Evolutionary conservation across 2,329 filamentous ascomycete species (phyloP).

Genomic region (Ascochyta viciae-villosae): DNA sequence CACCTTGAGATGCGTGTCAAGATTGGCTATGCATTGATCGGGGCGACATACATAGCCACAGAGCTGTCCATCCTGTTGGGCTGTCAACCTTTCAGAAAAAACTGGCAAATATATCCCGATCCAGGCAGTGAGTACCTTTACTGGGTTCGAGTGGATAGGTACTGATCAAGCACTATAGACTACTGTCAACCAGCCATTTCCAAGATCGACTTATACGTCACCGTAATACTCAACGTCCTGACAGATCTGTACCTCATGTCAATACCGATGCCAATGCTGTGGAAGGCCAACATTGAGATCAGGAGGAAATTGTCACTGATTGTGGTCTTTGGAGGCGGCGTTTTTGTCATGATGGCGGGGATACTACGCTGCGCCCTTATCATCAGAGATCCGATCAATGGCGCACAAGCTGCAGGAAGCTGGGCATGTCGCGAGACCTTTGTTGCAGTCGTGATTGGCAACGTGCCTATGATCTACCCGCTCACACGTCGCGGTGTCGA

Average conservation of each 20-base stretch:
- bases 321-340: constrained; percentile 62
- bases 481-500: constrained; percentile 20
- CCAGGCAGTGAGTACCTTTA: constrained; percentile 58
- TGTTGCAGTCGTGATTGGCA: constrained; percentile 53
- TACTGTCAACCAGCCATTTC: constrained; percentile 20
- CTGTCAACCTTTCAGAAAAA: constrained; percentile 61
- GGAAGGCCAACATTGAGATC: constrained; percentile 56
- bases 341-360: constrained; percentile 63
- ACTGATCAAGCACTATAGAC: constrained; percentile 14
- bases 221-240: constrained; percentile 57
- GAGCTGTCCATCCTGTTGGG: constrained; percentile 60
- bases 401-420: constrained; percentile 49
- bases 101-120: constrained; percentile 67
- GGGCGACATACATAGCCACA: constrained; percentile 58
- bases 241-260: constrained; percentile 68
- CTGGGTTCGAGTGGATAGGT: too few relatives aligned
- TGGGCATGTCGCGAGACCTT: constrained; percentile 57
- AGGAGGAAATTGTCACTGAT: constrained; percentile 61
- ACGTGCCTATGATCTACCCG: constrained; percentile 53
- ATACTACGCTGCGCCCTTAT: constrained; percentile 54
- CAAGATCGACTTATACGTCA: constrained; percentile 18
- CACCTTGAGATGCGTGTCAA: constrained; percentile 43
- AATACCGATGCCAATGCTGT: constrained; percentile 65
- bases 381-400: constrained; percentile 42
- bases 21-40: constrained; percentile 60